Conservation (phyloP, 192 early-diverging fungal genomes). For the Backusella macrospora region DNA sequence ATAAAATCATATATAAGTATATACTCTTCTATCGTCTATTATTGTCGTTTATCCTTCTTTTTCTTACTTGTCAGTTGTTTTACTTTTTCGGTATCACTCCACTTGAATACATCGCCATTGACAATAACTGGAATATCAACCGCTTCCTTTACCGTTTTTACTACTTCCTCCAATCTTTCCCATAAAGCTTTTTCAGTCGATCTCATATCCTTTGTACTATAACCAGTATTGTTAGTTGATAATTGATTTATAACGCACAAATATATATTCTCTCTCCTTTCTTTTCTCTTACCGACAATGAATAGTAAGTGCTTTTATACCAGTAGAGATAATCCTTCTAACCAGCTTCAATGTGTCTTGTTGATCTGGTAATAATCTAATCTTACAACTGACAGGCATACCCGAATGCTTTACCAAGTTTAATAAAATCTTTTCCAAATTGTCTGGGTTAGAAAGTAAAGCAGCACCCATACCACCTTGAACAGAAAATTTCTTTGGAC, state of each 20-base stretch:
- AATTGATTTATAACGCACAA: background rate
- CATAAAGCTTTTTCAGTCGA: constrained; percentile 83
- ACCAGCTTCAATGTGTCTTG: constrained; percentile 84
- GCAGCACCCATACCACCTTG: constrained; percentile 95
- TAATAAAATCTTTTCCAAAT: constrained; percentile 67
- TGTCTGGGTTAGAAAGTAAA: constrained; percentile 82
- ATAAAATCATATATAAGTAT: background rate
- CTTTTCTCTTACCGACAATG: constrained; percentile 73
- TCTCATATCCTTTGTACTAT: constrained; percentile 69
- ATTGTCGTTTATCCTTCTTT: background rate
- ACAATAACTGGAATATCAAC: constrained; percentile 76
- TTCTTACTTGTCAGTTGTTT: constrained; percentile 58
- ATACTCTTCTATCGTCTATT: background rate
- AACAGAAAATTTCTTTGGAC: constrained; percentile 94
- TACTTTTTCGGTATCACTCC: constrained; percentile 62
- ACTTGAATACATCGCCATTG: constrained; percentile 86
- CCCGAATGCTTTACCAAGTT: constrained; percentile 72
- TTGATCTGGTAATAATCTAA: constrained; percentile 70
- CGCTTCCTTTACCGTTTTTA: constrained; percentile 61
- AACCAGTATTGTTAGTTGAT: background rate
- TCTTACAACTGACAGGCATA: constrained; percentile 90
- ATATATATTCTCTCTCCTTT: background rate
- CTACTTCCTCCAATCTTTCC: constrained; percentile 77
- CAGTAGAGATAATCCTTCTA: constrained; percentile 81
- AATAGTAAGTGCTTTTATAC: constrained; percentile 83